Evolutionary conservation across 192 early-diverging fungal species (phyloP), one percentile per base, ranked within the genome.

Genomic region (Jimgerdemannia lactiflua): DNA sequence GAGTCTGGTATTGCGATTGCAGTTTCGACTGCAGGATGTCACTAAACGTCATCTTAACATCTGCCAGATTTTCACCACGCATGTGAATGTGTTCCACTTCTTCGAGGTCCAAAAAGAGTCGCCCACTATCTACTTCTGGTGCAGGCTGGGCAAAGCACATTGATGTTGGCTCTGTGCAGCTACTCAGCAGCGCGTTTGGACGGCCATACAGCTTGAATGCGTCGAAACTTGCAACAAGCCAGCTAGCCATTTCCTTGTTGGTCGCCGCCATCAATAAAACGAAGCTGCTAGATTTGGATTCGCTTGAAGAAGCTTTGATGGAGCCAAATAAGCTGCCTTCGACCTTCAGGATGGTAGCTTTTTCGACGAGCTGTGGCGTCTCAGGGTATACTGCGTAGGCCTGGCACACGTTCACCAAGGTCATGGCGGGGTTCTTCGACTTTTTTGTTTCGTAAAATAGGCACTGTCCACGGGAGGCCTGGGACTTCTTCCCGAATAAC

Each of bases 381-480:
- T 85, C 86, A 8, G 88, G 89, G 72, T 85, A 90, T 42, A 89
- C 78, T 0, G 86, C 86, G 39, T 90, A 90, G 4, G 85, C 85
- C 42, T 89, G 84, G 18, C 82, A 81, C 71, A 90, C 84, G 64
- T 88, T 87, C 59, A 83, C 78, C 70, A 90, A 73, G 18, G 81
- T 85, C 42, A 86, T 75, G 18, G 81, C 77, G 9, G 88, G 86
- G 7, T 73, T 70, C 75, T 86, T 90, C 8, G 84, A 74, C 71
- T 87, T 90, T 64, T 80, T 80, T 42, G 74, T 77, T 63, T 86
- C 85, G 63, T 83, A 90, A 68, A 90, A 87, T 39, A 83, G 74
- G 40, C 86, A 73, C 64, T 88, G 85, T 14, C 86, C 88, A 70
- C 84, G 76, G 39, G 83, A 77, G 39, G 79, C 81, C 18, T 76